Evolutionary conservation across 169 alveolate species (phyloP).

Genomic region (Eimeria praecox): DNA sequence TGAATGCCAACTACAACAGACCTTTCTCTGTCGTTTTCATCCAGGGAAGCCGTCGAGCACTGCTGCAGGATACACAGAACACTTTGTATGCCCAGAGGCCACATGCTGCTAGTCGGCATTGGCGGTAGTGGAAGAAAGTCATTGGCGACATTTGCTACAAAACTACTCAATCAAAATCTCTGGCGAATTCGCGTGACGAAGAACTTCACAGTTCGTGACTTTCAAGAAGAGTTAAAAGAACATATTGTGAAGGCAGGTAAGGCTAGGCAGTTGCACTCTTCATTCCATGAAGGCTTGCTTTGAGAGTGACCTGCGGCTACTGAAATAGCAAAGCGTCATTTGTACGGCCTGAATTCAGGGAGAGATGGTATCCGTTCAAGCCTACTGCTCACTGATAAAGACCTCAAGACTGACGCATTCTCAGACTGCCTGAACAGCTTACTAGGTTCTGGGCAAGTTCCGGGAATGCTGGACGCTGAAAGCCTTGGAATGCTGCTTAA

Average conservation of each 20-base stretch:
- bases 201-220: slow-evolving; percentile 93
- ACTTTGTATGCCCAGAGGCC: slow-evolving; percentile 96
- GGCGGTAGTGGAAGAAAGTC: slow-evolving; percentile 99
- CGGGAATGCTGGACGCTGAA: slow-evolving; percentile 92
- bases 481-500: slow-evolving; percentile 88
- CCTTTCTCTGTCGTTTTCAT: neutral
- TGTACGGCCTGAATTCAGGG: slow-evolving; percentile 1
- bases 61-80: slow-evolving; percentile 95
- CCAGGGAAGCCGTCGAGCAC: slow-evolving; percentile 95
- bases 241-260: slow-evolving; percentile 95
- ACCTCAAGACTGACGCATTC: slow-evolving; percentile 95
- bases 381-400: slow-evolving; percentile 95
- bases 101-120: slow-evolving; percentile 97
- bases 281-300: neutral
- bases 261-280: neutral
- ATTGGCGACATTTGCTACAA: slow-evolving; percentile 96
- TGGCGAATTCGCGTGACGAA: slow-evolving; percentile 94
- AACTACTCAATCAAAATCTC: slow-evolving; percentile 91
- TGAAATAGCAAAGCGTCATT: neutral
- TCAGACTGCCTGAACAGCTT: slow-evolving; percentile 96
- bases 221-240: slow-evolving; percentile 95
- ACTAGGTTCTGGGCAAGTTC: slow-evolving; percentile 95
- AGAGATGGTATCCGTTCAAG: slow-evolving; percentile 82
- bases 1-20: neutral
- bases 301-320: neutral